Base-by-base conservation (phyloP, 148 eudicot species). In the Linanthus parryae region DNA sequence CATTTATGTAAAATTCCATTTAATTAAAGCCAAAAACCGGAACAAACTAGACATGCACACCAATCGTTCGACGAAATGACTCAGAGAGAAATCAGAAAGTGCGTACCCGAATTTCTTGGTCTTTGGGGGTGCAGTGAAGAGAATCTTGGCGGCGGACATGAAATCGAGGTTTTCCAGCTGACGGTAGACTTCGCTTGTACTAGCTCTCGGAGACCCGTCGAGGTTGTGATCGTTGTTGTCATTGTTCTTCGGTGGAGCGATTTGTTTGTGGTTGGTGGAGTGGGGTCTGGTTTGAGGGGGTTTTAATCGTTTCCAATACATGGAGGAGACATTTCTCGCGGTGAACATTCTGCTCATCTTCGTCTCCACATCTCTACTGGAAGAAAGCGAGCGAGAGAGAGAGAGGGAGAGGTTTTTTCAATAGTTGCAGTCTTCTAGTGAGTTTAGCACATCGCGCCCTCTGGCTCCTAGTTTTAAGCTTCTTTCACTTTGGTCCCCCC, bases 141-240 rank as follows among this genome's bases (percentile, higher is more conserved):
- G 79, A 34, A 90, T 86, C 50, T 76, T 83, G 8, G 98, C 78
- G 17, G 98, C 98, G 23, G 73, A 81, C 76, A 60, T 69, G 61
- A 91, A 86, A 63, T 91, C 75, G 55, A 91, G 95, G 10, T 86
- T 81, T 11, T 79, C 69, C 0, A 86, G 74, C 38, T 84, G 78
- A 44, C 79, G 77, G 44, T 80, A 80, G 0, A 55, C 67, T 27
- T 80, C 77, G 10, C 69, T 29, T 22, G 59, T 64, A 54, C 34
- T 51, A 31, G 28, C n/a, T 39, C 69, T 77, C 48, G 71, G 20
- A 36, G 52, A 33, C 33, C 54, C 68, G 16, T 73, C 64, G 22
- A 8, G 26, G 50, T 20, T 17, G 24, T 16, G 36, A 36, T 42
- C 51, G 20, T 35, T 61, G 48, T 13, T 54, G 20, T 29, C 48